Evolutionary conservation across 345 rosid genomes (phyloP), one percentile per base, ranked within the genome.

Genomic region (Rhodomyrtus tomentosa): DNA sequence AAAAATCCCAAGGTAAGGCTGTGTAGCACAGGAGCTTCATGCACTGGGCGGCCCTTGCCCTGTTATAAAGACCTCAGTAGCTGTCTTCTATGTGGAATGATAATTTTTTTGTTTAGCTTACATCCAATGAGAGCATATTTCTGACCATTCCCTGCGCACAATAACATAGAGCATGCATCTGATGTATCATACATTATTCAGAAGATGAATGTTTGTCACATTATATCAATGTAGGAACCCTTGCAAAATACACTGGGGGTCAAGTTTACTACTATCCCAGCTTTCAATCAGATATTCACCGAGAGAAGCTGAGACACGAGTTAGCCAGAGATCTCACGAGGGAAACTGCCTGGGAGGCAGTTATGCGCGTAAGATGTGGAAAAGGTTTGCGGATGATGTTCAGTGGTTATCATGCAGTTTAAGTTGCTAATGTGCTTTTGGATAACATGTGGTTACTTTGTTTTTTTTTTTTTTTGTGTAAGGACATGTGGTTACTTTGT

Each of bases 311-410:
- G 91, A 95, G 95, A 83, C 93, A 93, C 85, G 99, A 98, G 89
- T 87, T 98, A 83, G 89, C 94, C 83, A 92, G 99, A 91, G 99
- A 98, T 90, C 98, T 98, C 84, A 98, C 95, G 0, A 93, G 99
- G 89, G 99, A 98, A 93, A 98, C 99, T 87, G 99, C 98, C 55
- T 98, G 99, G 99, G 99, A 98, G 91, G 92, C 99, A n/a, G 99
- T 96, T 73, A 93, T 98, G 99, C 95, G 99, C 62, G 85, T 98
- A 89, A 93, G 99, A 96, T 98, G 99, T 88, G 99, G 99, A 91
- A 98, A 98, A 94, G 99, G 99, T 96, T 54, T 72, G 88, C 62
- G n/a, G 50, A 21, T 73, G n/a, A 74, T 86, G 55, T 50, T 50
- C 56, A 29, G 29, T 59, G 49, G 53, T 55, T 74, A 1, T 73